Percentiles rank a stretch among this genome's conserved stretches.
Conservation (phyloP, 768 basidiomycete species). For the Boletus sensibilis region DNA sequence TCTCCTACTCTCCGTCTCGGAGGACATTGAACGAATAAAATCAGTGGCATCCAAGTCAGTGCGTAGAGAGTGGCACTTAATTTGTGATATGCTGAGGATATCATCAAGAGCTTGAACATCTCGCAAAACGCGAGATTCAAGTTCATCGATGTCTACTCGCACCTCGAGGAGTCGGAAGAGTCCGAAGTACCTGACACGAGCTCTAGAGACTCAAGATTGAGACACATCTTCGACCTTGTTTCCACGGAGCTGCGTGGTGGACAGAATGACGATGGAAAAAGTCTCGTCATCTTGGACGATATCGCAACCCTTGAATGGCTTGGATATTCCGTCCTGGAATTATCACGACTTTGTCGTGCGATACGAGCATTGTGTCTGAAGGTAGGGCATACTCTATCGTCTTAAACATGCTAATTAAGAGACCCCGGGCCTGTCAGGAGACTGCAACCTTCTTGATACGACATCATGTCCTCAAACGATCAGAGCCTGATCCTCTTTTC, state of each 20-base stretch:
- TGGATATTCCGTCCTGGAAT: conserved; percentile 50
- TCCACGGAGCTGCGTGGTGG: conserved; percentile 24
- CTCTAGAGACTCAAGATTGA: conserved; percentile 21
- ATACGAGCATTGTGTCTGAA: conserved; percentile 54
- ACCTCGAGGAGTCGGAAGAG: conserved; percentile 26
- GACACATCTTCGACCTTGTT: conserved; percentile 38
- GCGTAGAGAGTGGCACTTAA: conserved; percentile 24
- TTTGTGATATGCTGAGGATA: conserved; percentile 4
- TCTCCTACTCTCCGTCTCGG: conserved; percentile 58
- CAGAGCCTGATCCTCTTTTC: conserved; percentile 60
- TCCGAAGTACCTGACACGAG: conserved; percentile 10
- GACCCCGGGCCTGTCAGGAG: conserved; percentile 34
- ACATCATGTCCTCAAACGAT: conserved; percentile 56
- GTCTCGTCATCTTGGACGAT: conserved; percentile 69
- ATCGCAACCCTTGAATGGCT: conserved; percentile 70
- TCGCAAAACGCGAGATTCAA: conserved; percentile 41
- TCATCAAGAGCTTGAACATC: conserved; percentile 35
- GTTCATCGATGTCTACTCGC: conserved; percentile 53
- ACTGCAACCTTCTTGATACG: conserved; percentile 59
- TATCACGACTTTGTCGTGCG: conserved; percentile 60
- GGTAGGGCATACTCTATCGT: conserved; percentile 34
- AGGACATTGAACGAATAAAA: conserved; percentile 59
- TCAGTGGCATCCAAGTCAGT: conserved; percentile 64
- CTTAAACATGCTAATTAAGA: background rate
- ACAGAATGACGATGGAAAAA: conserved; percentile 10